A percentile compares a stretch with the other conserved stretches of the same genome.
Evolutionary conservation across 768 basidiomycete genomes (phyloP).

Genomic region (Pulveroboletus sp.): DNA sequence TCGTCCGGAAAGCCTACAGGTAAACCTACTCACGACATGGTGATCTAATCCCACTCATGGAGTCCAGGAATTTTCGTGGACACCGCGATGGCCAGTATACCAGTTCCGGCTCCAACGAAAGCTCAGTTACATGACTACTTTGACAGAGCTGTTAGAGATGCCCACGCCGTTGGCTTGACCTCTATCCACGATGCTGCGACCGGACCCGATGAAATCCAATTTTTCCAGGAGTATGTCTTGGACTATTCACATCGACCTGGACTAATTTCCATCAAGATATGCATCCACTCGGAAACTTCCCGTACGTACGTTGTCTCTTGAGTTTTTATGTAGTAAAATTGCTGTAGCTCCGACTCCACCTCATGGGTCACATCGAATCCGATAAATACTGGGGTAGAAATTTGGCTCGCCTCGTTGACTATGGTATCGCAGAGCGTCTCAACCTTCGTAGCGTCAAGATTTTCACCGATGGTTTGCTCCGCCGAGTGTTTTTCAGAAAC

Average conservation of each 20-base stretch:
- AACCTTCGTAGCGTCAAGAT: constrained; percentile 68
- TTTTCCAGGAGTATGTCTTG: constrained; percentile 56
- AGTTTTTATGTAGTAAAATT: background rate
- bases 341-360: constrained; percentile 53
- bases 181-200: constrained; percentile 81
- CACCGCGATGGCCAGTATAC: constrained; percentile 78
- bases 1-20: constrained; percentile 63
- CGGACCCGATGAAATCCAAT: constrained; percentile 46
- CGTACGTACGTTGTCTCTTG: constrained; percentile 35
- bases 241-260: background rate
- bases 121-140: constrained; percentile 56
- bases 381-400: constrained; percentile 64
- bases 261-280: constrained; percentile 41
- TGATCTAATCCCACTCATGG: background rate
- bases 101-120: constrained; percentile 57
- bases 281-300: constrained; percentile 67
- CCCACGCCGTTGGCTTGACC: constrained; percentile 75
- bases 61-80: constrained; percentile 70
- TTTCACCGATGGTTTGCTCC: constrained; percentile 60
- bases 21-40: constrained; percentile 12
- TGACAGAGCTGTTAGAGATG: constrained; percentile 59
- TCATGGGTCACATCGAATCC: constrained; percentile 52
- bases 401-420: constrained; percentile 54
- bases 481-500: background rate
- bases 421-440: constrained; percentile 50